These are phyloP conservation scores for Penicillium riverlandense DNA, from an alignment of 495 filamentous ascomycete genomes.

Conservation along the genomic window DNA sequence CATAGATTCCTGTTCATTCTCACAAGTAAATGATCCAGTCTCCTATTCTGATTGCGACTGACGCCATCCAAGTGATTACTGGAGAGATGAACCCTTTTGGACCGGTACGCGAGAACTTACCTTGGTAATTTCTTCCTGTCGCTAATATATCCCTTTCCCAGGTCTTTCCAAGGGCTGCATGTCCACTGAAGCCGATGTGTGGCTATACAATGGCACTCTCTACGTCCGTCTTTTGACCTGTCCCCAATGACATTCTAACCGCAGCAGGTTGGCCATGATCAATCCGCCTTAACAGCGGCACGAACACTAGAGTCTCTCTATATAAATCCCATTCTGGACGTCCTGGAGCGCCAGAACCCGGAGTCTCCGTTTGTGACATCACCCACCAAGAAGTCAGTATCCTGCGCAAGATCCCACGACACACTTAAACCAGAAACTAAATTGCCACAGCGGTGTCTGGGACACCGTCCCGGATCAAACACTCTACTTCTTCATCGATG, in stretches of 20 bases:
- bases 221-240: slow-evolving; percentile 25
- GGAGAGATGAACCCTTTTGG: slow-evolving; percentile 43
- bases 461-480: slow-evolving; percentile 50
- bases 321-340: slow-evolving; percentile 47
- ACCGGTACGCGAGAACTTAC: slow-evolving; percentile 21
- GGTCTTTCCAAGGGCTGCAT: slow-evolving; percentile 54
- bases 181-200: slow-evolving; percentile 81
- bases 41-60: not conserved
- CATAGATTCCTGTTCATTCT: slow-evolving; percentile 39
- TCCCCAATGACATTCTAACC: not conserved
- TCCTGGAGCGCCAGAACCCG: slow-evolving; percentile 45
- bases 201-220: slow-evolving; percentile 65
- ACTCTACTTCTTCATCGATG: slow-evolving; percentile 64
- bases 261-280: slow-evolving; percentile 46
- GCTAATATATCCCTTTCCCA: slow-evolving; percentile 5
- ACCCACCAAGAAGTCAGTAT: slow-evolving; percentile 32
- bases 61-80: slow-evolving; percentile 28
- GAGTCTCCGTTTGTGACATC: slow-evolving; percentile 25
- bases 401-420: too few relatives aligned
- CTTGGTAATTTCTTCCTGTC: not conserved
- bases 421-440: too few relatives aligned
- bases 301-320: slow-evolving; percentile 51
- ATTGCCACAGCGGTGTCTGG: slow-evolving; percentile 30
- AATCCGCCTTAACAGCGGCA: slow-evolving; percentile 39
- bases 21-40: slow-evolving; percentile 26